These are phyloP conservation scores for Agrocybe praecox DNA, from an alignment of 768 basidiomycete species.

Conservation along the genomic window DNA sequence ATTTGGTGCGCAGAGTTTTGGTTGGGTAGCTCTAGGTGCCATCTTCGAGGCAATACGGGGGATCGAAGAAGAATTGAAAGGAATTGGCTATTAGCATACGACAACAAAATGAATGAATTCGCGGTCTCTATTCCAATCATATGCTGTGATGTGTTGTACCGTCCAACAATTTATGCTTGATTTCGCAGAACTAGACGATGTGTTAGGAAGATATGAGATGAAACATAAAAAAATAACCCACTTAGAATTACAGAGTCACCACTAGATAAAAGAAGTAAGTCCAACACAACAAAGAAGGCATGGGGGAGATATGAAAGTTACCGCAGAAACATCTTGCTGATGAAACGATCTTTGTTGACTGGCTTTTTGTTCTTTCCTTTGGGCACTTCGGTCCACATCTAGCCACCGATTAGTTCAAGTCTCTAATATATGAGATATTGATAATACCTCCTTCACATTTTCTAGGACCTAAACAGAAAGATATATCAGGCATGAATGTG, in stretches of 20 bases:
- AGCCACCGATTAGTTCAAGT: neutral
- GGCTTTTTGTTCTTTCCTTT: conserved; percentile 99
- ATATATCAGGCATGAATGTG: neutral
- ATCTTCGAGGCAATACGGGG: conserved; percentile 56
- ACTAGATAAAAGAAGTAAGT: conserved; percentile 38
- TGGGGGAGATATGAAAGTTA: conserved; percentile 22
- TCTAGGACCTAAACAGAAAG: conserved; percentile 74
- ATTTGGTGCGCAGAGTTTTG: conserved; percentile 65
- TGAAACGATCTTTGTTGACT: conserved; percentile 98
- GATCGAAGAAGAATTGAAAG: conserved; percentile 42
- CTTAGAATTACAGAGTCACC: conserved; percentile 98
- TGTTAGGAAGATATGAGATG: conserved; percentile 30
- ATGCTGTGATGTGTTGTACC: neutral
- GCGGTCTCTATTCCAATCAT: neutral
- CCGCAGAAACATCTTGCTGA: conserved; percentile 99
- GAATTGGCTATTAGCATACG: conserved; percentile 16
- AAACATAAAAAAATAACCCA: conserved; percentile 47
- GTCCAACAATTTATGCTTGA: conserved; percentile 48
- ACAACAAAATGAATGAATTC: neutral
- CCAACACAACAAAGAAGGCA: conserved; percentile 22
- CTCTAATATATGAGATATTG: neutral
- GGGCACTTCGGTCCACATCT: conserved; percentile 99
- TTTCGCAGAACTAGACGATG: conserved; percentile 66
- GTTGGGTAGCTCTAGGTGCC: conserved; percentile 59
- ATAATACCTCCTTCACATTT: conserved; percentile 92